Conservation (phyloP, 2,329 filamentous ascomycete species). For the Ceratocystis huliohia region DNA sequence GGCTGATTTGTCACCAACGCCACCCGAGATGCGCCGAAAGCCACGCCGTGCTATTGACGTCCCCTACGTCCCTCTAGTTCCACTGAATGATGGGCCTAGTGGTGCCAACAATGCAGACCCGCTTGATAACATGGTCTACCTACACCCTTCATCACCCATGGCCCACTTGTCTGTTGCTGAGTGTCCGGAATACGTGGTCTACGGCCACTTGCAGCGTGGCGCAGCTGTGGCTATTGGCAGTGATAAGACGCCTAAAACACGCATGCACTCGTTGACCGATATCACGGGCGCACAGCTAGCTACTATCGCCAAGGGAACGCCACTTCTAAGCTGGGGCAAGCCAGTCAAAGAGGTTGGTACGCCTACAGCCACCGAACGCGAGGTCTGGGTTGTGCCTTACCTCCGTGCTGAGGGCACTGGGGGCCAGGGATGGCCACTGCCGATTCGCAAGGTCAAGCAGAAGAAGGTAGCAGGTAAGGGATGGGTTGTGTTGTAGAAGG, state of each 20-base stretch:
- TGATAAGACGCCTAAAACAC: constrained; percentile 53
- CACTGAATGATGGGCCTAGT: constrained; percentile 35
- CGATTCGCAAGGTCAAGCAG: constrained; percentile 74
- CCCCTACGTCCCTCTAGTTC: constrained; percentile 75
- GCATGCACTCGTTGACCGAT: constrained; percentile 80
- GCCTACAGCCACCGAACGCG: constrained; percentile 37
- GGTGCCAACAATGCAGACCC: constrained; percentile 19
- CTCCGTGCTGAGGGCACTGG: constrained; percentile 55
- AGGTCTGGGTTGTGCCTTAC: constrained; percentile 74
- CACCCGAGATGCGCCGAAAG: constrained; percentile 38
- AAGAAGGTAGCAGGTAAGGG: constrained; percentile 57
- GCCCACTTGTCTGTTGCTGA: constrained; percentile 55
- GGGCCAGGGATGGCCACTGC: constrained; percentile 69
- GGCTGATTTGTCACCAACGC: constrained; percentile 67
- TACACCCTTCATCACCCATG: constrained; percentile 76
- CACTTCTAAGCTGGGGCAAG: constrained; percentile 73
- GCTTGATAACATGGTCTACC: constrained; percentile 52
- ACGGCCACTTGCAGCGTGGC: constrained; percentile 68
- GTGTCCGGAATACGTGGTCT: constrained; percentile 78
- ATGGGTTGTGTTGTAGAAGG: constrained; percentile 52
- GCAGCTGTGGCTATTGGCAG: constrained; percentile 33
- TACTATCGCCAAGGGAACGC: constrained; percentile 69
- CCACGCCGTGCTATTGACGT: constrained; percentile 83
- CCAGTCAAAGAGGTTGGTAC: constrained; percentile 68
- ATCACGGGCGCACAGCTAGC: constrained; percentile 64